These are phyloP conservation scores for Colletotrichum chlorophyti DNA, from an alignment of 2,329 filamentous ascomycete species.

Conservation along the genomic window DNA sequence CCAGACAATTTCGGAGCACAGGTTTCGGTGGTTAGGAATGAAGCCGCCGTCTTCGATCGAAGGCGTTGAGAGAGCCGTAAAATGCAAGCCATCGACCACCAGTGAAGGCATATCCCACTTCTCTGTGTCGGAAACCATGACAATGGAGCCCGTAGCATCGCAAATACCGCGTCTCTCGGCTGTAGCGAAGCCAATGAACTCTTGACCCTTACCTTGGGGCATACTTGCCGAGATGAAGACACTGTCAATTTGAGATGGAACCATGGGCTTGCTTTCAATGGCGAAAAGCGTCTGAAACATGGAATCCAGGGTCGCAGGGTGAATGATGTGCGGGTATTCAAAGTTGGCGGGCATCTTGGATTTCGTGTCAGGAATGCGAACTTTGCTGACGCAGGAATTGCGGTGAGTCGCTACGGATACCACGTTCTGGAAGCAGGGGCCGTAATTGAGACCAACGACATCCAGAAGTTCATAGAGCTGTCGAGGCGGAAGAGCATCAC, in stretches of 20 bases:
- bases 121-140: slow-evolving; percentile 44
- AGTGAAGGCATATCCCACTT: slow-evolving; percentile 43
- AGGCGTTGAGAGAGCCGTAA: slow-evolving; percentile 44
- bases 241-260: slow-evolving; percentile 53
- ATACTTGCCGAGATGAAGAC: slow-evolving; percentile 53
- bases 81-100: slow-evolving; percentile 51
- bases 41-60: slow-evolving; percentile 41
- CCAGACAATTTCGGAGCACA: slow-evolving; percentile 59
- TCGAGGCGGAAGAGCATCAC: slow-evolving; percentile 44
- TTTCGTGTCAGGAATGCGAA: slow-evolving; percentile 56
- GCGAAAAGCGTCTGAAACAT: slow-evolving; percentile 61
- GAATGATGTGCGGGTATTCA: slow-evolving; percentile 62
- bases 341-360: slow-evolving; percentile 59
- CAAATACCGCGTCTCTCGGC: slow-evolving; percentile 43
- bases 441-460: slow-evolving; percentile 59
- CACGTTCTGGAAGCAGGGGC: slow-evolving; percentile 57
- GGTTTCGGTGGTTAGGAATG: slow-evolving; percentile 54
- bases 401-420: slow-evolving; percentile 39
- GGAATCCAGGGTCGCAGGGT: slow-evolving; percentile 63
- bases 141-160: slow-evolving; percentile 49
- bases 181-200: slow-evolving; percentile 50
- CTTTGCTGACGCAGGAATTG: slow-evolving; percentile 42
- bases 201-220: slow-evolving; percentile 37
- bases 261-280: slow-evolving; percentile 53
- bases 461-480: slow-evolving; percentile 59